These are phyloP conservation scores for Fraxinus angustifolia DNA, from an alignment of 305 asterid species.

Conservation along the genomic window DNA sequence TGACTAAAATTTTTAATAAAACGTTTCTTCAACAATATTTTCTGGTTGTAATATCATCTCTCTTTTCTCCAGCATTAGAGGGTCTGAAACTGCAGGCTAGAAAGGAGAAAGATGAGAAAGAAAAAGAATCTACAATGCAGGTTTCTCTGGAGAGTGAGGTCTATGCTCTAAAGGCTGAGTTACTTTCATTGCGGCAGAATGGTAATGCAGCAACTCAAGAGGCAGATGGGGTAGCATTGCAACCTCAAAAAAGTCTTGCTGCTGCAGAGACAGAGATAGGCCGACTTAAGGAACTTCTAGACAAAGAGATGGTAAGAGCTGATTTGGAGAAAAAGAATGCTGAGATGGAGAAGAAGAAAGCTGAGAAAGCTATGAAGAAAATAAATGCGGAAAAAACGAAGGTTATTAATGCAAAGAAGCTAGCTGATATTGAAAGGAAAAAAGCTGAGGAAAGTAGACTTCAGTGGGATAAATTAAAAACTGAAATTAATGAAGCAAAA, in stretches of 20 bases:
- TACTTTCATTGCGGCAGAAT: conserved; percentile 46
- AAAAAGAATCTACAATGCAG: conserved; percentile 45
- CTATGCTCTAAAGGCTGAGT: conserved; percentile 54
- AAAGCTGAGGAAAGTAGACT: conserved; percentile 49
- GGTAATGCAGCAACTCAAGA: conserved; percentile 30
- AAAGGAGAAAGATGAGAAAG: conserved; percentile 52
- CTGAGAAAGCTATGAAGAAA: conserved; percentile 45
- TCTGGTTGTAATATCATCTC: background rate
- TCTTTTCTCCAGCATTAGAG: conserved; percentile 42
- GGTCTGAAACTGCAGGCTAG: conserved; percentile 46
- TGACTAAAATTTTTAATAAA: background rate
- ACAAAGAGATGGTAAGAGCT: conserved; percentile 49
- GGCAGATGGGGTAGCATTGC: conserved; percentile 32
- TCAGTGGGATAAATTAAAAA: conserved; percentile 44
- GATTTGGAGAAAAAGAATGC: conserved; percentile 36
- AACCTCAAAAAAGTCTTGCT: conserved; percentile 39
- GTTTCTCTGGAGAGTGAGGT: conserved; percentile 65
- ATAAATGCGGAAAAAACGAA: conserved; percentile 43
- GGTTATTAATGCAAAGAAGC: conserved; percentile 51
- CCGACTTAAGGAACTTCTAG: conserved; percentile 54
- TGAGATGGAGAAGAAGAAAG: conserved; percentile 53
- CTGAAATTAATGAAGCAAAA: conserved; percentile 49
- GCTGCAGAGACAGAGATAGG: conserved; percentile 49
- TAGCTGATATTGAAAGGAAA: conserved; percentile 51
- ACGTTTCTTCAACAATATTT: background rate